Evolutionary conservation across 208 protist genomes (phyloP).

Genomic region (Trypanosoma avium): DNA sequence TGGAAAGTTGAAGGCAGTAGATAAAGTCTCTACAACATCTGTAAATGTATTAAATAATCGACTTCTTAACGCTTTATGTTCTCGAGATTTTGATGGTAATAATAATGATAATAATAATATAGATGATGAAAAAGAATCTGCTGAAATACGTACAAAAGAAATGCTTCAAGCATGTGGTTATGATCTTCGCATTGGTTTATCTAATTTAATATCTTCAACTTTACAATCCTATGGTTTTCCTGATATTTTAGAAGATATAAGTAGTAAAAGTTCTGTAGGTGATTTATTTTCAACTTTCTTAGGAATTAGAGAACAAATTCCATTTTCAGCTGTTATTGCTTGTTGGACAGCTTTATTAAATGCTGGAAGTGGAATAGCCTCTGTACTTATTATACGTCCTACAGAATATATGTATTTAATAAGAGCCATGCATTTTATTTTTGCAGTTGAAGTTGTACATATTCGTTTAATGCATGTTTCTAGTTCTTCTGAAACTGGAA

Average conservation of each 20-base stretch:
- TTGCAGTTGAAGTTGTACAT: constrained; percentile 39
- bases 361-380: constrained; percentile 54
- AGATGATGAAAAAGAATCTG: constrained; percentile 10
- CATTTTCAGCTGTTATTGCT: constrained; percentile 31
- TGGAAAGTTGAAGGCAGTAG: too few species aligned
- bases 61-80: constrained; percentile 22
- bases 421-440: constrained; percentile 52
- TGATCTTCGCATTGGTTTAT: constrained; percentile 43
- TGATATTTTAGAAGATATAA: constrained; percentile 26
- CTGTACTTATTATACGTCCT: constrained; percentile 35
- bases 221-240: constrained; percentile 42
- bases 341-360: constrained; percentile 56
- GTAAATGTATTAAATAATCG: constrained; percentile 47
- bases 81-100: background rate
- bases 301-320: constrained; percentile 47
- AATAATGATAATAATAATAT: background rate
- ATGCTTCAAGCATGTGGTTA: constrained; percentile 45
- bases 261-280: constrained; percentile 28
- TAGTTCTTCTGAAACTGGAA: background rate
- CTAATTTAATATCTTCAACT: constrained; percentile 46
- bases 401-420: constrained; percentile 69
- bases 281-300: constrained; percentile 64
- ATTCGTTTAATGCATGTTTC: constrained; percentile 58
- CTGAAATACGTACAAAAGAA: constrained; percentile 30
- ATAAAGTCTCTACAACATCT: constrained; percentile 8